phyloP scores from a whole-genome alignment of 805 yeast species.

The Candida suzukii region DNA sequence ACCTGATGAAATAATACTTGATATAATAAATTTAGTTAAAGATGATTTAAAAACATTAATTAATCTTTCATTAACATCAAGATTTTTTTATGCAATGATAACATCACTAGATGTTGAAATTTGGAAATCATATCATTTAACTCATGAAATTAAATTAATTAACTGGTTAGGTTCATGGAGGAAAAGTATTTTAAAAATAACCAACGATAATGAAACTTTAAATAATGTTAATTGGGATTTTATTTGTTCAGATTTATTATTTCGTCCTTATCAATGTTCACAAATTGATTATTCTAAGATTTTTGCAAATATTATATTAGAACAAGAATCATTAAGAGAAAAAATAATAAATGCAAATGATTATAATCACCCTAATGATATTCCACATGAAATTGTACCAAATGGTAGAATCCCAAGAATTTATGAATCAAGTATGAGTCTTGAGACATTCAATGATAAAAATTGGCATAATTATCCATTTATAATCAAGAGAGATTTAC shows the following conservation, averaged over 20 bases:
- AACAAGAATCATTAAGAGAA: conserved; percentile 10
- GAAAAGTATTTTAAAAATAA: conserved; percentile 40
- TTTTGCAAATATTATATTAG: conserved; percentile 38
- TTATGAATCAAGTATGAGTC: conserved; percentile 34
- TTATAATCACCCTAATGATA: conserved; percentile 5
- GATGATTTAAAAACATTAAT: conserved; percentile 40
- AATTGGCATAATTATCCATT: conserved; percentile 55
- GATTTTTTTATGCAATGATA: conserved; percentile 62
- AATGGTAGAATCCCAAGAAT: conserved; percentile 45
- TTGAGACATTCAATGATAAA: conserved; percentile 35
- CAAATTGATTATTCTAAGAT: conserved; percentile 52
- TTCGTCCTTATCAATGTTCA: conserved; percentile 78
- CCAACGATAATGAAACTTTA: not conserved
- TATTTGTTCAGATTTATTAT: conserved; percentile 70
- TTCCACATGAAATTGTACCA: conserved; percentile 8
- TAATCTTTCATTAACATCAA: conserved; percentile 51
- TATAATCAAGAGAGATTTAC: conserved; percentile 19
- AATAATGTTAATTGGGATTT: conserved; percentile 26
- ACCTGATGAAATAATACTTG: conserved; percentile 59
- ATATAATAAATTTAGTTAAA: conserved; percentile 39
- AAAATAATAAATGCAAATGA: conserved; percentile 2
- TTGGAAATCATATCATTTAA: conserved; percentile 53
- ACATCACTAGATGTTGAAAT: conserved; percentile 59
- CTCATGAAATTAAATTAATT: conserved; percentile 16
- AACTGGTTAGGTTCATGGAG: conserved; percentile 84